These are phyloP conservation scores for Xerocomus amazonicus DNA, from an alignment of 1,284 basidiomycete genomes.

Conservation along the genomic window DNA sequence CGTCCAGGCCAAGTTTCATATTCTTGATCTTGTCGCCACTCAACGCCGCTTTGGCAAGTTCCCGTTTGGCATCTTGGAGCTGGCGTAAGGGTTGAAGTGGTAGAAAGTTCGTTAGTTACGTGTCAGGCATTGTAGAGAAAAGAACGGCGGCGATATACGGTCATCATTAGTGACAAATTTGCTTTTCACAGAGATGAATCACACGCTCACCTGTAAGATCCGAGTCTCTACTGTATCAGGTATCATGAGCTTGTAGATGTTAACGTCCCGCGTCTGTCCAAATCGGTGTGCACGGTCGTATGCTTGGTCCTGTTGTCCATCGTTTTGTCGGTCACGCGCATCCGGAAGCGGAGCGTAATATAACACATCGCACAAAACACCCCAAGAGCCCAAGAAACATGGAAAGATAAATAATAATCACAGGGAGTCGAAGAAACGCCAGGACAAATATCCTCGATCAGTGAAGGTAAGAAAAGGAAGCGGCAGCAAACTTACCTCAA, in stretches of 20 bases:
- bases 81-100: slow-evolving; percentile 17
- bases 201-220: slow-evolving; percentile 56
- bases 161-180: background rate
- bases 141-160: background rate
- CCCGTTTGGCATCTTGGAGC: slow-evolving; percentile 87
- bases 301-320: slow-evolving; percentile 70
- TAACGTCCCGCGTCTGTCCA: slow-evolving; percentile 83
- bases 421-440: background rate
- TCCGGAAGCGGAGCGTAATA: background rate
- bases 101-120: slow-evolving; percentile 1
- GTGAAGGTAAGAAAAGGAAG: background rate
- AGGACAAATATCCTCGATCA: slow-evolving; percentile 7
- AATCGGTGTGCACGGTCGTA: slow-evolving; percentile 91
- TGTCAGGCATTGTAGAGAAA: background rate
- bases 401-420: background rate
- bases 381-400: background rate
- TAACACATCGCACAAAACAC: background rate
- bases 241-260: slow-evolving; percentile 93
- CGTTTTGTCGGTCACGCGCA: background rate
- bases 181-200: background rate
- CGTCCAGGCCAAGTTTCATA: slow-evolving; percentile 79
- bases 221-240: slow-evolving; percentile 88
- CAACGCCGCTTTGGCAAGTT: slow-evolving; percentile 79
- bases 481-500: slow-evolving; percentile 50
- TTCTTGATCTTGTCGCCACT: slow-evolving; percentile 87